phyloP scores from a whole-genome alignment of 2,329 filamentous ascomycete species.

The Rugonectria rugulosa region DNA sequence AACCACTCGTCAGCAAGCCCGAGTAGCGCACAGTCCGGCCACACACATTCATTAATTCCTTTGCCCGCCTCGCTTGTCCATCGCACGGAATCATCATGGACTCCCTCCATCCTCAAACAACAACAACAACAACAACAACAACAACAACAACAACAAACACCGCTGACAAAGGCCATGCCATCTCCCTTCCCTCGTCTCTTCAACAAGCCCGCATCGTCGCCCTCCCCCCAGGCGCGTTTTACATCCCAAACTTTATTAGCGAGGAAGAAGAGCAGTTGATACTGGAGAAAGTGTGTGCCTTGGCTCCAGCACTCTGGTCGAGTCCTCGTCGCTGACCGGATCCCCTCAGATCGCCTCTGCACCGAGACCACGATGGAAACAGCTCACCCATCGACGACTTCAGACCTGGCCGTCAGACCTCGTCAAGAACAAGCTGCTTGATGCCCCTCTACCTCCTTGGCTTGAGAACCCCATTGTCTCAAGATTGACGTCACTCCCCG shows the following conservation, averaged over 20 bases:
- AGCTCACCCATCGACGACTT: constrained; percentile 85
- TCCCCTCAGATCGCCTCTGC: constrained; percentile 62
- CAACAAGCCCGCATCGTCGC: constrained; percentile 58
- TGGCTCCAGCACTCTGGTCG: constrained; percentile 32
- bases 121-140: not conserved
- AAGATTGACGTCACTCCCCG: constrained; percentile 61
- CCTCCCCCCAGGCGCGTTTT: constrained; percentile 76
- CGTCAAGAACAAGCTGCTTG: constrained; percentile 78
- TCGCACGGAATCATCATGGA: constrained; percentile 22
- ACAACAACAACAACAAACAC: not conserved
- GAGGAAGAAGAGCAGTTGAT: constrained; percentile 75
- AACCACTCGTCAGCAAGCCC: constrained; percentile 11
- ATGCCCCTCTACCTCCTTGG: constrained; percentile 77
- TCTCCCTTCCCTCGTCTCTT: constrained; percentile 56
- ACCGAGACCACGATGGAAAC: constrained; percentile 82
- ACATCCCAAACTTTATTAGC: constrained; percentile 86
- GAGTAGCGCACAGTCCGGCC: constrained; percentile 1
- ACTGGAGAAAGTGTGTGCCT: constrained; percentile 68
- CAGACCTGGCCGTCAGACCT: constrained; percentile 91
- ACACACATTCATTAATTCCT: not conserved
- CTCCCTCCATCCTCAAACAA: constrained; percentile 9
- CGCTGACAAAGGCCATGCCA: constrained; percentile 11
- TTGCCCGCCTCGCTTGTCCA: constrained; percentile 2
- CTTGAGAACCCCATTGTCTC: constrained; percentile 74
- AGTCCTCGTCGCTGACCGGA: constrained; percentile 25